These are phyloP conservation scores for Lachnellula suecica DNA, from an alignment of 2,329 filamentous ascomycete species.

Conservation along the genomic window DNA sequence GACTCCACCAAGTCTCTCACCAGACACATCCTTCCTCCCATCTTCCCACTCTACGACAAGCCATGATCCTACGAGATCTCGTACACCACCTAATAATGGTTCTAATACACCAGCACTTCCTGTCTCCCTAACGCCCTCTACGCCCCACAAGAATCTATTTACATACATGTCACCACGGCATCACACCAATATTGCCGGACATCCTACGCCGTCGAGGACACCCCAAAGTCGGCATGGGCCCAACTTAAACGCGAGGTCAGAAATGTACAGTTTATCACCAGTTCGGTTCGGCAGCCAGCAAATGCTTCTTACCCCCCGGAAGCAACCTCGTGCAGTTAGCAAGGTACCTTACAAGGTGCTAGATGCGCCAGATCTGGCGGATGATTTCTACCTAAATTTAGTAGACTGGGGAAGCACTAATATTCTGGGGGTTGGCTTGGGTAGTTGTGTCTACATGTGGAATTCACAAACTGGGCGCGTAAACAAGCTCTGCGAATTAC, in stretches of 20 bases:
- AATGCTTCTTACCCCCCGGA: conserved; percentile 86
- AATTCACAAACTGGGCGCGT: conserved; percentile 89
- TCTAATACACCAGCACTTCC: conserved; percentile 64
- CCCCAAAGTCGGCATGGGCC: conserved; percentile 84
- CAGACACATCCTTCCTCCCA: conserved; percentile 52
- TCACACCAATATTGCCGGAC: conserved; percentile 69
- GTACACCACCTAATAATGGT: conserved; percentile 74
- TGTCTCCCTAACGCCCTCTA: conserved; percentile 82
- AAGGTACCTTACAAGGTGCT: conserved; percentile 98
- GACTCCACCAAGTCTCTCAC: conserved; percentile 61
- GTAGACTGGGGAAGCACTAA: conserved; percentile 98
- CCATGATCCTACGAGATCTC: conserved; percentile 69
- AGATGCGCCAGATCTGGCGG: conserved; percentile 91
- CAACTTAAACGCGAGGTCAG: conserved; percentile 85
- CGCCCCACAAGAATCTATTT: conserved; percentile 96
- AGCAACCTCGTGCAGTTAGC: conserved; percentile 85
- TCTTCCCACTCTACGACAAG: conserved; percentile 54
- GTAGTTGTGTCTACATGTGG: conserved; percentile 97
- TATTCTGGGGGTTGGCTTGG: conserved; percentile 87
- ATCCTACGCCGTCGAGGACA: conserved; percentile 85
- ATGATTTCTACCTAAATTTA: conserved; percentile 96
- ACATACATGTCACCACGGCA: conserved; percentile 78
- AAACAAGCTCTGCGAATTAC: conserved; percentile 88
- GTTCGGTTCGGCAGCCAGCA: conserved; percentile 91
- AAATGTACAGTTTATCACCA: conserved; percentile 93